Evolutionary conservation across 2,329 filamentous ascomycete genomes (phyloP).

Genomic region (Pseudogymnoascus sp.): DNA sequence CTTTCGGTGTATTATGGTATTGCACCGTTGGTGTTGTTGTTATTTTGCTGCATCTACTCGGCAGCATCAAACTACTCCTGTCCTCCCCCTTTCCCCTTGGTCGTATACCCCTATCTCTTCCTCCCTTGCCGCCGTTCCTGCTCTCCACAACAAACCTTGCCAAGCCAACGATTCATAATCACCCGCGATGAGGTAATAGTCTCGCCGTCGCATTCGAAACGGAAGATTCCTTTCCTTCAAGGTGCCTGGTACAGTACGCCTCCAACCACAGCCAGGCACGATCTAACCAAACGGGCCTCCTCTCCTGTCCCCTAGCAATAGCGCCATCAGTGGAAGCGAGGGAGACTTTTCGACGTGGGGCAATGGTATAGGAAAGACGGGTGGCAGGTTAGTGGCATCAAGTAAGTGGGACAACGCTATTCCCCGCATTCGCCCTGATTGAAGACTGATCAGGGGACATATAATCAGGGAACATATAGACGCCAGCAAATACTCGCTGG

Average conservation of each 20-base stretch:
- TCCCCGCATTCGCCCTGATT: constrained; percentile 1
- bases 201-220: neutral
- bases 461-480: neutral
- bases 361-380: neutral
- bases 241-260: neutral
- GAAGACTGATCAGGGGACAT: no score
- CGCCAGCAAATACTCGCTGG: neutral
- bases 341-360: neutral
- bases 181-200: neutral
- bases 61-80: neutral
- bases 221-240: neutral
- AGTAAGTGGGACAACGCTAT: neutral
- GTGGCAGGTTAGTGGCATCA: neutral
- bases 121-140: neutral
- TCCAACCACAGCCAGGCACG: neutral
- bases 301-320: neutral
- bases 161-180: neutral
- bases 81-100: neutral
- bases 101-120: neutral
- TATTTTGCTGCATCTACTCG: neutral
- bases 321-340: neutral
- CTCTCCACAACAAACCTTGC: no score
- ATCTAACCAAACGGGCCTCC: neutral
- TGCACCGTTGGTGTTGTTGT: neutral
- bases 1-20: neutral